These are phyloP conservation scores for Tritrichomonas foetus DNA, from an alignment of 208 protist species.

Conservation along the genomic window DNA sequence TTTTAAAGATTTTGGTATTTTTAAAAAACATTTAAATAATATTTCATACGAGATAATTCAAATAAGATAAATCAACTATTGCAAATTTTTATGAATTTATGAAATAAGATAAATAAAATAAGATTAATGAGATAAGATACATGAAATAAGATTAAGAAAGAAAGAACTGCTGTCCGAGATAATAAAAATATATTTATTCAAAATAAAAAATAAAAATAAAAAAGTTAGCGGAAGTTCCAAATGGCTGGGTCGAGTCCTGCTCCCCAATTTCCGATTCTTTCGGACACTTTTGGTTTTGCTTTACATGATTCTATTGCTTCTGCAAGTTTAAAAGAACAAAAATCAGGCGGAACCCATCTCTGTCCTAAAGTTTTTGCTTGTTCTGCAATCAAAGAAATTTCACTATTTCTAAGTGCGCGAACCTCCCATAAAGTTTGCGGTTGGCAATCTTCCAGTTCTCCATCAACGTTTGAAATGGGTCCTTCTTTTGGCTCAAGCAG, in stretches of 20 bases:
- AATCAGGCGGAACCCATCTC: background rate
- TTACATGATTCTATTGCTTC: background rate
- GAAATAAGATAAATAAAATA: too few relatives aligned
- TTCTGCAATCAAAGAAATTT: background rate
- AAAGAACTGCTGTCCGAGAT: too few relatives aligned
- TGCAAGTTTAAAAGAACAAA: background rate
- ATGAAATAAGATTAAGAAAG: too few relatives aligned
- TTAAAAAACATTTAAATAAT: too few relatives aligned
- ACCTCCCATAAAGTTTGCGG: slow-evolving; percentile 33
- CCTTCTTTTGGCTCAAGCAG: background rate
- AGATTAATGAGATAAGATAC: too few relatives aligned
- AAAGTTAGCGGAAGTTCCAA: background rate
- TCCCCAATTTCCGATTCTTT: background rate
- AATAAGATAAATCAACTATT: too few relatives aligned
- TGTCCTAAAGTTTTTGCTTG: background rate
- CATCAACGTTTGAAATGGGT: background rate
- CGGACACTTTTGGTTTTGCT: background rate
- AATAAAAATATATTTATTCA: too few relatives aligned
- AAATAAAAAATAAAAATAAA: too few relatives aligned
- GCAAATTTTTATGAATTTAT: too few relatives aligned
- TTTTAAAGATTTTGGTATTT: too few relatives aligned
- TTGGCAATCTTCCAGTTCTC: background rate
- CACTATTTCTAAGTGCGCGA: background rate
- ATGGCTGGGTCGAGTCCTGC: background rate
- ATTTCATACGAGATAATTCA: too few relatives aligned